These are phyloP conservation scores for Coniella lustricola DNA, from an alignment of 2,329 filamentous ascomycete genomes.

Conservation along the genomic window DNA sequence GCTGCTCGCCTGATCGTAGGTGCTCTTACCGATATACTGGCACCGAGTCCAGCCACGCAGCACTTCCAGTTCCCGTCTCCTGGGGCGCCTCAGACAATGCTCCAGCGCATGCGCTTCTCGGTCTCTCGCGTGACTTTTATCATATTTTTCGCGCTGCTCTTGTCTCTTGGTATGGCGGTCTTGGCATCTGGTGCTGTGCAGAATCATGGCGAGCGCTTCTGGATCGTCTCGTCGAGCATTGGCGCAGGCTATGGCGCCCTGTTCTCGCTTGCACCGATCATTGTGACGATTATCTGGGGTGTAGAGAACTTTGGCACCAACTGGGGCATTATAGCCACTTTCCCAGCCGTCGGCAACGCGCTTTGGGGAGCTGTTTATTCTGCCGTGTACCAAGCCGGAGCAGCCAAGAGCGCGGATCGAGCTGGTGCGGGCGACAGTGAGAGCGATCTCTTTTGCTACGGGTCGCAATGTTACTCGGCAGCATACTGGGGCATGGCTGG, in stretches of 20 bases:
- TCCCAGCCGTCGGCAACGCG: constrained; percentile 79
- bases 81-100: constrained; percentile 25
- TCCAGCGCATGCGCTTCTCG: constrained; percentile 34
- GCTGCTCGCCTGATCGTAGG: constrained; percentile 85
- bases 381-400: constrained; percentile 65
- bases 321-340: constrained; percentile 90
- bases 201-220: constrained; percentile 71
- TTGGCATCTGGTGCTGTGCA: constrained; percentile 72
- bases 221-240: constrained; percentile 75
- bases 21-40: constrained; percentile 80
- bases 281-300: constrained; percentile 96
- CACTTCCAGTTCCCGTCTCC: constrained; percentile 41
- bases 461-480: constrained; percentile 68
- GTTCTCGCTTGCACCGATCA: constrained; percentile 83
- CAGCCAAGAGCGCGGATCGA: constrained; percentile 30
- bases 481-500: constrained; percentile 83
- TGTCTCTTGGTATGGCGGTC: constrained; percentile 69
- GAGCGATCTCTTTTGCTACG: constrained; percentile 66
- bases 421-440: constrained; percentile 22
- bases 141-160: constrained; percentile 63
- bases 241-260: constrained; percentile 90
- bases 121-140: constrained; percentile 78
- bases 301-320: constrained; percentile 98
- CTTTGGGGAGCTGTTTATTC: constrained; percentile 91
- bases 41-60: constrained; percentile 56